These are phyloP conservation scores for Prillingera fragicola DNA, from an alignment of 1,284 basidiomycete genomes.

Conservation along the genomic window DNA sequence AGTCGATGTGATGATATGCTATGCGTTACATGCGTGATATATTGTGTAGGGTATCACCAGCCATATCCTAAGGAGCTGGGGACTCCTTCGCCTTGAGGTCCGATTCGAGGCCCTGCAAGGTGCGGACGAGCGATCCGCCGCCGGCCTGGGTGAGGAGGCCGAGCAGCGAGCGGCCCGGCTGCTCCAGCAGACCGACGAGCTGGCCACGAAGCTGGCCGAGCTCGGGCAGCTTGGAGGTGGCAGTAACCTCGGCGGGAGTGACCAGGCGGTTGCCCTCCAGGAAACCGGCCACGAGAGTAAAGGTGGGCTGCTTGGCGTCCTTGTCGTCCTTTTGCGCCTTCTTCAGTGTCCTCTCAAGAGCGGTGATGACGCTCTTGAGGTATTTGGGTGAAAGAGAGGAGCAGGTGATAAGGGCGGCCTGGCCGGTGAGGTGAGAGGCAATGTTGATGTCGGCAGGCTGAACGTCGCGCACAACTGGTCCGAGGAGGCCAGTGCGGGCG, in stretches of 20 bases:
- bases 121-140: constrained; percentile 45
- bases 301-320: constrained; percentile 30
- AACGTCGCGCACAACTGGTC: constrained; percentile 17
- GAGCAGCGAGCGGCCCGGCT: constrained; percentile 37
- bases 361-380: constrained; percentile 36
- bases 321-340: constrained; percentile 23
- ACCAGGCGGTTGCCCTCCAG: constrained; percentile 39
- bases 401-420: constrained; percentile 43
- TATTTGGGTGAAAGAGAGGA: constrained; percentile 45
- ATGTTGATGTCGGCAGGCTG: constrained; percentile 16
- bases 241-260: constrained; percentile 20
- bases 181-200: constrained; percentile 47
- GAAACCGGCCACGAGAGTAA: constrained; percentile 44
- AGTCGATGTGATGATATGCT: too few species aligned
- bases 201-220: constrained; percentile 44
- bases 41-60: too few species aligned
- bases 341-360: constrained; percentile 32
- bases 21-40: neutral
- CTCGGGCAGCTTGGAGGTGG: constrained; percentile 43
- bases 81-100: constrained; percentile 34
- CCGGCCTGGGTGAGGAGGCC: constrained; percentile 41
- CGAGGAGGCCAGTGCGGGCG: constrained; percentile 44
- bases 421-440: constrained; percentile 11
- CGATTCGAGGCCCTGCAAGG: constrained; percentile 45
- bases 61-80: constrained; percentile 7